A percentile compares a stretch with the other conserved stretches of the same genome.
Conservation (phyloP, 2,329 filamentous ascomycete species). For the Whalleya microplaca region DNA sequence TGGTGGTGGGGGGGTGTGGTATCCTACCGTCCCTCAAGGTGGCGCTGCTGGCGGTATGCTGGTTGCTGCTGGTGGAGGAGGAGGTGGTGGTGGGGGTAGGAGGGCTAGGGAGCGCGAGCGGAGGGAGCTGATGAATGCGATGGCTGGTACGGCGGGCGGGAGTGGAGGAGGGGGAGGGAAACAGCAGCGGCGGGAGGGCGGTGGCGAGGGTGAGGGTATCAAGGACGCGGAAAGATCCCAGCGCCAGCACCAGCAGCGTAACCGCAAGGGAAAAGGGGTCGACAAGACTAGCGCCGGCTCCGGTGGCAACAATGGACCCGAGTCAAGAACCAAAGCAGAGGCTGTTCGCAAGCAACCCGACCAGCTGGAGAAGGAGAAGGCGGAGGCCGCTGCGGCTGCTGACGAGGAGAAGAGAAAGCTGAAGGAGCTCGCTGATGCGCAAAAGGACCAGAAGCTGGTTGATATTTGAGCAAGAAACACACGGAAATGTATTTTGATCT, state of each 20-base stretch:
- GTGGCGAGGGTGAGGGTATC: not conserved
- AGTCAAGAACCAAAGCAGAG: not conserved
- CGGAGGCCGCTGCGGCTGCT: not conserved
- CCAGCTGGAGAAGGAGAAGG: slow-evolving; percentile 2
- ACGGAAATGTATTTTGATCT: not conserved
- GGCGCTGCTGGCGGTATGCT: too few relatives aligned
- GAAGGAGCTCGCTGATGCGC: not conserved
- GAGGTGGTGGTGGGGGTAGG: not conserved
- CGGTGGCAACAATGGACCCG: not conserved
- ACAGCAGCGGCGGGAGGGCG: not conserved
- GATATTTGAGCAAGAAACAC: slow-evolving; percentile 11
- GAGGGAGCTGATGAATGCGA: too few relatives aligned
- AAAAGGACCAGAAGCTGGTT: slow-evolving; percentile 17
- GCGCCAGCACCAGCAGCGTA: not conserved
- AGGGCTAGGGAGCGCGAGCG: not conserved
- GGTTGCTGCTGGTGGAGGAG: not conserved
- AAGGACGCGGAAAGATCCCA: not conserved
- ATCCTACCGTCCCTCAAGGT: not conserved
- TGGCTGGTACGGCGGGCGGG: too few relatives aligned
- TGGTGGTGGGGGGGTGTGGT: not conserved
- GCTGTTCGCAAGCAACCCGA: not conserved
- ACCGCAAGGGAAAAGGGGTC: not conserved
- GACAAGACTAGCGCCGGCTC: not conserved
- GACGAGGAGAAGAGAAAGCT: not conserved
- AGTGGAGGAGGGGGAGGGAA: not conserved